These are phyloP conservation scores for Gnetum montanum DNA, from an alignment of 75 land plant species.

Conservation along the genomic window DNA sequence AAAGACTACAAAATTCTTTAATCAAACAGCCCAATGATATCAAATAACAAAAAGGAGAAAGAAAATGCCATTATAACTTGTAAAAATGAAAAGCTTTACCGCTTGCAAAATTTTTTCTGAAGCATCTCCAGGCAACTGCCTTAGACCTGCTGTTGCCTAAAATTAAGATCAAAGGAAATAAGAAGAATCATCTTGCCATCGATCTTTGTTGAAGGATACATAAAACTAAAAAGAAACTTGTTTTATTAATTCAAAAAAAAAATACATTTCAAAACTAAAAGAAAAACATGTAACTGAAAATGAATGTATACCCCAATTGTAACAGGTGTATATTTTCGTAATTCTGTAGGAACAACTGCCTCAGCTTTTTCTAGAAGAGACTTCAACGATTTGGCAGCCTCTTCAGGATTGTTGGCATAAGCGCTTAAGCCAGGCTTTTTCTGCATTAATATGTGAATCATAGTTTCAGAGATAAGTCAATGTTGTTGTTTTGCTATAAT, in stretches of 20 bases:
- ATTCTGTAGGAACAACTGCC: constrained; percentile 46
- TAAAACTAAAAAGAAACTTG: not conserved
- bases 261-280: not conserved
- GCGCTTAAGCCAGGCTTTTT: constrained; percentile 79
- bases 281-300: too few relatives aligned
- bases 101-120: constrained; percentile 73
- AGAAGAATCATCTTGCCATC: not conserved
- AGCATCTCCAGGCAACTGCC: constrained; percentile 58
- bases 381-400: constrained; percentile 63
- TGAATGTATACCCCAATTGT: constrained; percentile 64
- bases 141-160: constrained; percentile 97
- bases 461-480: not conserved
- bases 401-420: constrained; percentile 51
- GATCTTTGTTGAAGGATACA: not conserved
- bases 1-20: too few relatives aligned
- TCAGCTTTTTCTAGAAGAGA: constrained; percentile 61
- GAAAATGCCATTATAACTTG: too few relatives aligned
- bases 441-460: constrained; percentile 17
- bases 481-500: too few relatives aligned
- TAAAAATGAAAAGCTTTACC: constrained; percentile 23
- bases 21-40: too few relatives aligned
- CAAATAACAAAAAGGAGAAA: too few relatives aligned
- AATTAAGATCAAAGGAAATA: too few relatives aligned
- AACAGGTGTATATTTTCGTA: constrained; percentile 64
- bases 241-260: not conserved